Evolutionary conservation across 208 protist genomes (phyloP).

Genomic region (Leishmania guyanensis): DNA sequence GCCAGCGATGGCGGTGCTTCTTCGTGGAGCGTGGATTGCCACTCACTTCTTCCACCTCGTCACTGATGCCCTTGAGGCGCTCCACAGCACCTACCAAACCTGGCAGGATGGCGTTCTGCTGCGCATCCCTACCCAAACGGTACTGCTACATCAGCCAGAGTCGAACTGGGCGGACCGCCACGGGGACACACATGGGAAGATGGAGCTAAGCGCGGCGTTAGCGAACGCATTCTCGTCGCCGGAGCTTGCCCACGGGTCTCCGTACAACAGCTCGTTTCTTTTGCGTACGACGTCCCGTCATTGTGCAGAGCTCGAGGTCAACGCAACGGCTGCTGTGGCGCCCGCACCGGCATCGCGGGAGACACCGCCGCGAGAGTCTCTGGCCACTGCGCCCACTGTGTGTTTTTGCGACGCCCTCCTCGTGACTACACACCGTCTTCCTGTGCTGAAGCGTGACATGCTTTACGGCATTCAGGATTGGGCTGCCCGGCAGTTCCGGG

Average conservation of each 20-base stretch:
- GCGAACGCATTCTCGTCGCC: slow-evolving; percentile 35
- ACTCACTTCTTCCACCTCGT: slow-evolving; percentile 39
- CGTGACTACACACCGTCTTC: slow-evolving; percentile 13
- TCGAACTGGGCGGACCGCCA: slow-evolving; percentile 25
- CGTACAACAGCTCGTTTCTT: slow-evolving; percentile 34
- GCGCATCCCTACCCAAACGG: slow-evolving; percentile 29
- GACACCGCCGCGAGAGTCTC: neutral
- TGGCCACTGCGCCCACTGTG: slow-evolving; percentile 5
- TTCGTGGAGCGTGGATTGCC: slow-evolving; percentile 24
- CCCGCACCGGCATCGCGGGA: neutral
- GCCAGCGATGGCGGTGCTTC: slow-evolving; percentile 31
- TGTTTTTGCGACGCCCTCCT: slow-evolving; percentile 39
- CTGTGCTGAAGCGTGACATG: slow-evolving; percentile 14
- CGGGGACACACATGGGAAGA: slow-evolving; percentile 18
- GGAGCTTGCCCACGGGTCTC: slow-evolving; percentile 13
- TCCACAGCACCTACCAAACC: slow-evolving; percentile 19
- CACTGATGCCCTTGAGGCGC: slow-evolving; percentile 31
- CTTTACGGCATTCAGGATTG: slow-evolving; percentile 36
- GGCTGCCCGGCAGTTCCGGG: slow-evolving; percentile 25
- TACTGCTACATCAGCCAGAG: slow-evolving; percentile 21
- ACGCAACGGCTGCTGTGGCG: neutral
- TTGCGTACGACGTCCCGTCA: slow-evolving; percentile 18
- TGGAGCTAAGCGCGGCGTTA: slow-evolving; percentile 31
- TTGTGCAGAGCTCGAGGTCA: slow-evolving; percentile 17
- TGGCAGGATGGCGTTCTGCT: slow-evolving; percentile 26